Percentiles rank a stretch among this genome's conserved stretches.
phyloP scores from a whole-genome alignment of 805 yeast species.

The Cephaloascus fragrans region DNA sequence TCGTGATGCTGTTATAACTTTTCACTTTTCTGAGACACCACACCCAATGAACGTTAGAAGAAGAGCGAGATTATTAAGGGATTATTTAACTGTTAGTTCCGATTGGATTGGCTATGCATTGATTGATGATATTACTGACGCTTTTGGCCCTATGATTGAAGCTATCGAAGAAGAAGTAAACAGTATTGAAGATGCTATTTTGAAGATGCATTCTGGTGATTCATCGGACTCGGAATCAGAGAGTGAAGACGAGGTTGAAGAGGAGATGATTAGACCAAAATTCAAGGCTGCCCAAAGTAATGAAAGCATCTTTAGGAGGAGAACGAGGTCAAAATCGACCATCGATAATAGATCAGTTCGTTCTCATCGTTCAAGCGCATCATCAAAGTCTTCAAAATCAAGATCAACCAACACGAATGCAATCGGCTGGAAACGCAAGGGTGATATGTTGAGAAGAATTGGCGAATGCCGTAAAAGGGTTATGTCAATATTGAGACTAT shows the following conservation, averaged over 20 bases:
- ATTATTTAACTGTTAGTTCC: slow-evolving; percentile 80
- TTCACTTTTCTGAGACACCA: slow-evolving; percentile 91
- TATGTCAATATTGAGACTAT: slow-evolving; percentile 75
- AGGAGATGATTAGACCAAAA: slow-evolving; percentile 4
- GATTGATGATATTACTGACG: slow-evolving; percentile 95
- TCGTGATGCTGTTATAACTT: slow-evolving; percentile 82
- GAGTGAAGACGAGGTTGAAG: slow-evolving; percentile 13
- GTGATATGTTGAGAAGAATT: slow-evolving; percentile 88
- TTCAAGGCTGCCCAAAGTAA: background rate
- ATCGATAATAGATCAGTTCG: slow-evolving; percentile 14
- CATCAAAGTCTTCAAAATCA: slow-evolving; percentile 22
- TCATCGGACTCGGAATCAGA: slow-evolving; percentile 31
- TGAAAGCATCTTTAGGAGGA: slow-evolving; percentile 17
- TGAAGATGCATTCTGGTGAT: slow-evolving; percentile 73
- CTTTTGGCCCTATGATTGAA: slow-evolving; percentile 93
- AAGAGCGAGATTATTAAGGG: slow-evolving; percentile 79
- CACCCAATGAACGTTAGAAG: slow-evolving; percentile 94
- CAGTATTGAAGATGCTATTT: slow-evolving; percentile 85
- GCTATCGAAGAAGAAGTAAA: slow-evolving; percentile 92
- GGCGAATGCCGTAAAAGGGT: slow-evolving; percentile 94
- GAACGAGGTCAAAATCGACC: slow-evolving; percentile 26
- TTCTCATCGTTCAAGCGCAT: slow-evolving; percentile 6
- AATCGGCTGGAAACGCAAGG: slow-evolving; percentile 74
- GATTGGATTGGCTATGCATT: slow-evolving; percentile 98
- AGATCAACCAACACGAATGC: slow-evolving; percentile 36